Percentiles rank a stretch among this genome's conserved stretches.
Conservation (phyloP, 2,329 filamentous ascomycete genomes). For the Tolypocladium album region DNA sequence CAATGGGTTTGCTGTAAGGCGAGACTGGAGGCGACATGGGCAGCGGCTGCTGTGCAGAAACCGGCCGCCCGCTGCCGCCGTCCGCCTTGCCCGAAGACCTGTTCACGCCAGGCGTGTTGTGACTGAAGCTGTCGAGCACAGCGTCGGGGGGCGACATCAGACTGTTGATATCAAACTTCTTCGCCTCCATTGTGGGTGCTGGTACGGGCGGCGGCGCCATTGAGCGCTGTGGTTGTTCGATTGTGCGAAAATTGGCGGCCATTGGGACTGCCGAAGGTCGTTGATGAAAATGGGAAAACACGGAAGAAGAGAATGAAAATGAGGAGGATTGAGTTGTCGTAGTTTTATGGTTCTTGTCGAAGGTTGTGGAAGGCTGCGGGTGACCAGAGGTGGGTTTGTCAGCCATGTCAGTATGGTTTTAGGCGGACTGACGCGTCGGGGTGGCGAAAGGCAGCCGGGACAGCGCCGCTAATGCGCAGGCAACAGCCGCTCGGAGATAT, state of each 20-base stretch:
- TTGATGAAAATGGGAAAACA: conserved; percentile 6
- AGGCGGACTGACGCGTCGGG: conserved; percentile 1
- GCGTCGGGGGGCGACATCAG: conserved; percentile 53
- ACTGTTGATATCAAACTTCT: conserved; percentile 40
- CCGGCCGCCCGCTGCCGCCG: conserved; percentile 12
- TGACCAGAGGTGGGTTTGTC: conserved; percentile 21
- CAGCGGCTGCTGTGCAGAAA: conserved; percentile 21
- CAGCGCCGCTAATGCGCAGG: not conserved
- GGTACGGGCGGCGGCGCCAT: conserved; percentile 19
- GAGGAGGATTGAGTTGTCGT: conserved; percentile 6
- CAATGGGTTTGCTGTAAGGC: conserved; percentile 28
- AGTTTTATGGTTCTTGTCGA: conserved; percentile 14
- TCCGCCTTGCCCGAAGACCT: conserved; percentile 3
- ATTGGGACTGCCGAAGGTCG: conserved; percentile 11
- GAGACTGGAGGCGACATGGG: conserved; percentile 50
- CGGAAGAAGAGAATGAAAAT: conserved; percentile 3
- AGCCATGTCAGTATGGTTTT: conserved; percentile 13
- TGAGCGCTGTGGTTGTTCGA: conserved; percentile 10
- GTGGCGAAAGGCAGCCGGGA: not conserved
- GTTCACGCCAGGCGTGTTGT: conserved; percentile 5
- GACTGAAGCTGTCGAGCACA: conserved; percentile 41
- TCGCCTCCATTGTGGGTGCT: conserved; percentile 13
- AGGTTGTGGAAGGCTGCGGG: conserved; percentile 18
- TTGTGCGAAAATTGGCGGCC: conserved; percentile 12
- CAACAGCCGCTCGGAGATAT: not conserved